Percentiles rank a stretch among this genome's conserved stretches.
These are phyloP conservation scores for Drechslerella coelobrocha DNA, from an alignment of 2,329 filamentous ascomycete genomes.

Conservation along the genomic window DNA sequence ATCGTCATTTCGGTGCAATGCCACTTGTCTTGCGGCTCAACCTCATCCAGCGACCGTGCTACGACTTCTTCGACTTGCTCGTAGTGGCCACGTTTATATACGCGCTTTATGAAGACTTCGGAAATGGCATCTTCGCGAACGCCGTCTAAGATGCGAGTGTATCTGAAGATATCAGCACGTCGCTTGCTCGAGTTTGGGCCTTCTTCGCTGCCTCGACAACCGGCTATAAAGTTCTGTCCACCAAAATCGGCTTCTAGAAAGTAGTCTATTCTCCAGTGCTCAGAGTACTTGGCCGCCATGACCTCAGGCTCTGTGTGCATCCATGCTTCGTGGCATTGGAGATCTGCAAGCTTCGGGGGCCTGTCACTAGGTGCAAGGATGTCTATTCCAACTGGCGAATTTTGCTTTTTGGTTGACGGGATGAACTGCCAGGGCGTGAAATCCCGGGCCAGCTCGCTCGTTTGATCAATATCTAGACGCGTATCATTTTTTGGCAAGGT, in stretches of 20 bases:
- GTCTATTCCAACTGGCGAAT: conserved; percentile 31
- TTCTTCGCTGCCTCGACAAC: conserved; percentile 30
- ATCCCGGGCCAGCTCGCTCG: conserved; percentile 8
- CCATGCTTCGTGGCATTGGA: background rate
- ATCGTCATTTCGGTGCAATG: conserved; percentile 12
- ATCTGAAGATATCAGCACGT: conserved; percentile 26
- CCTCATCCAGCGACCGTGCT: conserved; percentile 24
- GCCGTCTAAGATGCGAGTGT: conserved; percentile 39
- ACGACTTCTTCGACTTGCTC: conserved; percentile 38
- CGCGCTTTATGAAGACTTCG: conserved; percentile 44
- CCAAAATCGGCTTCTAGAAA: conserved; percentile 48
- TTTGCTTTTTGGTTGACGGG: conserved; percentile 21
- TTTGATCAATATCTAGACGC: too few relatives aligned
- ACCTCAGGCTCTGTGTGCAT: conserved; percentile 33
- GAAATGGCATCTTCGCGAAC: conserved; percentile 36
- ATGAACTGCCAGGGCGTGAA: conserved; percentile 41
- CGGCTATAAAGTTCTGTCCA: conserved; percentile 39
- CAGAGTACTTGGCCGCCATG: conserved; percentile 26
- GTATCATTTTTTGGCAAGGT: conserved; percentile 40
- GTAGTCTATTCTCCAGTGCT: conserved; percentile 37
- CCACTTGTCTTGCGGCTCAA: conserved; percentile 41
- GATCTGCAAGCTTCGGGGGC: background rate
- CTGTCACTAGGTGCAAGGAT: conserved; percentile 10
- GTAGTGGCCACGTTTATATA: conserved; percentile 35
- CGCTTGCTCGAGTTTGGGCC: conserved; percentile 19